Percentiles rank a stretch among this genome's conserved stretches.
These are phyloP conservation scores for Acanthamoeba triangularis DNA, from an alignment of 208 protist genomes.

Conservation along the genomic window DNA sequence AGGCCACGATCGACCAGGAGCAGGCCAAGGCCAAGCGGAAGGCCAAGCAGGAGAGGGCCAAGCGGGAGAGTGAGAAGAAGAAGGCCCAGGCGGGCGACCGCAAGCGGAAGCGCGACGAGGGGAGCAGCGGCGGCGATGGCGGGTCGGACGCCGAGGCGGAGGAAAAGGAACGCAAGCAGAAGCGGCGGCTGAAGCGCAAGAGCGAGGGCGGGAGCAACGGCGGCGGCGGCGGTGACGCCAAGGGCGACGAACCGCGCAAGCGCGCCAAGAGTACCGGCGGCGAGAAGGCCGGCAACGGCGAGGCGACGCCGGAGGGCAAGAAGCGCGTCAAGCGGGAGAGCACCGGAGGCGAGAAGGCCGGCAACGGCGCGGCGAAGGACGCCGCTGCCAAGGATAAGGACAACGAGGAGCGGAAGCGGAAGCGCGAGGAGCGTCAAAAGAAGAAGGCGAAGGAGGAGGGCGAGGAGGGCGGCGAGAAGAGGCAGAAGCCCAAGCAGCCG, in stretches of 20 bases:
- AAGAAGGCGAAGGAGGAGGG: background rate
- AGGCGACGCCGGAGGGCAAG: background rate
- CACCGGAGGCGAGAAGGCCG: background rate
- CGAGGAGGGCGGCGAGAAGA: background rate
- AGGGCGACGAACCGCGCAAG: background rate
- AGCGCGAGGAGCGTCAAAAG: background rate
- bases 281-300: background rate
- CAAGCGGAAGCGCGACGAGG: background rate
- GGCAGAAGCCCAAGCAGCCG: background rate
- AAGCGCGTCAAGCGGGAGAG: constrained; percentile 50
- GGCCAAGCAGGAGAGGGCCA: background rate
- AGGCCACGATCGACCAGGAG: background rate
- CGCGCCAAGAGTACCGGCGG: background rate
- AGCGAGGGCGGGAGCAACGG: background rate
- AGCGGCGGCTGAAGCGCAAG: background rate
- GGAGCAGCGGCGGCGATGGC: background rate
- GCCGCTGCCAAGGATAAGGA: background rate
- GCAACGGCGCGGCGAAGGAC: background rate
- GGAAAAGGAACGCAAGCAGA: background rate
- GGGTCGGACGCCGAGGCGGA: background rate
- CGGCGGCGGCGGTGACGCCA: background rate
- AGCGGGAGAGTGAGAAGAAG: background rate
- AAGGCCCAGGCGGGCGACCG: background rate
- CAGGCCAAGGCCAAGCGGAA: background rate
- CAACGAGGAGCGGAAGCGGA: background rate